phyloP scores from a whole-genome alignment of 208 protist genomes.

The Leishmania braziliensis region DNA sequence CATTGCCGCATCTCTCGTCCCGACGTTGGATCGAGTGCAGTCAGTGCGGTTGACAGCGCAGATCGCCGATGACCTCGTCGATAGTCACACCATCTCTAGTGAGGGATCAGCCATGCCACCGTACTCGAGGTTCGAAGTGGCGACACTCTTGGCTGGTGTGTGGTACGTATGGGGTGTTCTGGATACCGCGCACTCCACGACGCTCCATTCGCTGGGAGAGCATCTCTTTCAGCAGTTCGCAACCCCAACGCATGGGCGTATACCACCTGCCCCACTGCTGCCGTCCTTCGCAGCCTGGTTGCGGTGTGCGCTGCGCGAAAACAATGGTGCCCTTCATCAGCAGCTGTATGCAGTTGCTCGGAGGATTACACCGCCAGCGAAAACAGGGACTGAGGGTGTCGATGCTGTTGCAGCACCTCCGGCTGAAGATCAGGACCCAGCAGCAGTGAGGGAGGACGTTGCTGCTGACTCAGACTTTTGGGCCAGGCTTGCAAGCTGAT shows the following conservation, averaged over 20 bases:
- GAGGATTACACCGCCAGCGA: not conserved
- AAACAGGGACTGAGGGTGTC: no score
- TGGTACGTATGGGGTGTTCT: constrained; percentile 37
- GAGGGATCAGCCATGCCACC: not conserved
- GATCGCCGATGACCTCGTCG: constrained; percentile 11
- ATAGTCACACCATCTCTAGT: no score
- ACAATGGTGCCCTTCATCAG: constrained; percentile 14
- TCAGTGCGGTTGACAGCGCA: constrained; percentile 28
- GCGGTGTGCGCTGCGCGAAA: constrained; percentile 1
- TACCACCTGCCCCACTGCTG: no score
- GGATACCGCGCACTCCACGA: constrained; percentile 17
- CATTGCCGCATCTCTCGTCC: constrained; percentile 41
- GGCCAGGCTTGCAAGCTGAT: constrained; percentile 35
- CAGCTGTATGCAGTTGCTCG: constrained; percentile 11
- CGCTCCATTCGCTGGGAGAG: constrained; percentile 11
- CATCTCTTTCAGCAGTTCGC: not conserved
- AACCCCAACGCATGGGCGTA: not conserved
- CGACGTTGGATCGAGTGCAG: constrained; percentile 36
- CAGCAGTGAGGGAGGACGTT: not conserved
- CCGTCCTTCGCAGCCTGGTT: constrained; percentile 21
- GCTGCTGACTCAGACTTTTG: constrained; percentile 26
- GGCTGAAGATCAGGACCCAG: not conserved
- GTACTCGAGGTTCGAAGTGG: not conserved
- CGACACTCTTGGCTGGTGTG: constrained; percentile 28
- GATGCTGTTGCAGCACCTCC: not conserved